Evolutionary conservation across 1,284 basidiomycete genomes (phyloP).

Genomic region (Caloboletus firmus): DNA sequence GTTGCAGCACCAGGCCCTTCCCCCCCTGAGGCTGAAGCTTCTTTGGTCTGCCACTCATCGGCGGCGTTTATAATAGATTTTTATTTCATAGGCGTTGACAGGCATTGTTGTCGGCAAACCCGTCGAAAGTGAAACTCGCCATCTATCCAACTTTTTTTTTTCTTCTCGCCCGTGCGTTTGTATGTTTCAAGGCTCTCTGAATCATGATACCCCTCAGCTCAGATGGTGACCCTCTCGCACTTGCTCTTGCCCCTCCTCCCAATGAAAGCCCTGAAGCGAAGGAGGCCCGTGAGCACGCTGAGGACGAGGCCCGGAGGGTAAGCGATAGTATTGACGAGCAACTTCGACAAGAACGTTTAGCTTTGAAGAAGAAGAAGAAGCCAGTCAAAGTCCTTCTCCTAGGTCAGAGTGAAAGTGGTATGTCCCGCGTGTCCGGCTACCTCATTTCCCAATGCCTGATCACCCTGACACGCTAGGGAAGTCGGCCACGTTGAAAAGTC

Average conservation of each 20-base stretch:
- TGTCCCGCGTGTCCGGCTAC: constrained; percentile 21
- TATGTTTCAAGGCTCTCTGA: not conserved
- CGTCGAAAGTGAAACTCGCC: too few species aligned
- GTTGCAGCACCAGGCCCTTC: too few species aligned
- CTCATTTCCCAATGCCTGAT: constrained; percentile 42
- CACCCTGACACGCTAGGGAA: constrained; percentile 39
- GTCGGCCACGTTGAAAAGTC: constrained; percentile 54
- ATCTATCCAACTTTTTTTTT: not conserved
- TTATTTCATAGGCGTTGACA: not conserved
- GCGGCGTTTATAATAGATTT: constrained; percentile 5
- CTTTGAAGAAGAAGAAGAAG: constrained; percentile 54
- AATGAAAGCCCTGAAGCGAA: constrained; percentile 56
- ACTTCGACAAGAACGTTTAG: constrained; percentile 53
- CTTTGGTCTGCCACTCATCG: not conserved
- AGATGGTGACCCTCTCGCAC: constrained; percentile 53
- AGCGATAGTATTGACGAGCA: constrained; percentile 72
- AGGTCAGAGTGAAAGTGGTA: constrained; percentile 73
- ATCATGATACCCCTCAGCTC: constrained; percentile 28
- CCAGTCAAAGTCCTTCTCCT: constrained; percentile 62
- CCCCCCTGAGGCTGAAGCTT: too few species aligned
- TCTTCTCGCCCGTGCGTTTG: not conserved
- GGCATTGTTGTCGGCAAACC: not conserved
- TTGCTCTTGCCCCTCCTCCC: constrained; percentile 55
- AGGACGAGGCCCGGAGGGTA: constrained; percentile 56
- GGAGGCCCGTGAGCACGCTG: constrained; percentile 51